These are phyloP conservation scores for Gossypium davidsonii DNA, from an alignment of 441 rosid genomes.

Conservation along the genomic window DNA sequence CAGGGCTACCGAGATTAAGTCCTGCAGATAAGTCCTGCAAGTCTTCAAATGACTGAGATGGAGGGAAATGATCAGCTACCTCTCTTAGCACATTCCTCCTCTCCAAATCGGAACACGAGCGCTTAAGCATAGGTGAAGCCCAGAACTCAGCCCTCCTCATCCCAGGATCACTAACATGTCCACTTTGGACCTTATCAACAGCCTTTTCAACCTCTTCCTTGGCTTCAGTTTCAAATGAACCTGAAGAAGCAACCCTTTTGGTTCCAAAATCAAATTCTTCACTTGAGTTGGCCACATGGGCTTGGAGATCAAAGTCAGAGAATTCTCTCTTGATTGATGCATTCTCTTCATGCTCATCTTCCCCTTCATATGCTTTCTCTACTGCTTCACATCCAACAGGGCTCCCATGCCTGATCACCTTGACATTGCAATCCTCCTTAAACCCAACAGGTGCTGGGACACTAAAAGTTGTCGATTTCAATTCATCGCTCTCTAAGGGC, in stretches of 20 bases:
- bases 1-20: conserved; percentile 38
- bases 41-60: conserved; percentile 34
- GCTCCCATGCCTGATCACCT: conserved; percentile 30
- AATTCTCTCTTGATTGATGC: conserved; percentile 45
- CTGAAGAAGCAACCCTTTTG: conserved; percentile 19
- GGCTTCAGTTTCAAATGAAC: conserved; percentile 25
- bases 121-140: conserved; percentile 66
- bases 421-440: conserved; percentile 22
- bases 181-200: conserved; percentile 33
- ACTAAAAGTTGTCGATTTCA: conserved; percentile 29
- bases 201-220: conserved; percentile 25
- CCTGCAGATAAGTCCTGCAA: conserved; percentile 24
- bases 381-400: conserved; percentile 29
- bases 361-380: conserved; percentile 64
- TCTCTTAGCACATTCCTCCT: conserved; percentile 33
- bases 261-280: conserved; percentile 21
- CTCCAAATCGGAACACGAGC: conserved; percentile 82
- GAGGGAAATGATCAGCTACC: conserved; percentile 29
- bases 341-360: conserved; percentile 63
- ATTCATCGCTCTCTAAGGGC: conserved; percentile 44
- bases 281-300: conserved; percentile 24
- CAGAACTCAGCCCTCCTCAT: conserved; percentile 45
- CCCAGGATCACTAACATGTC: conserved; percentile 88
- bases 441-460: conserved; percentile 24
- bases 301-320: conserved; percentile 50